A percentile compares a stretch with the other conserved stretches of the same genome.
phyloP scores from a whole-genome alignment of 2,329 filamentous ascomycete genomes.

The Aspergillus sp. region DNA sequence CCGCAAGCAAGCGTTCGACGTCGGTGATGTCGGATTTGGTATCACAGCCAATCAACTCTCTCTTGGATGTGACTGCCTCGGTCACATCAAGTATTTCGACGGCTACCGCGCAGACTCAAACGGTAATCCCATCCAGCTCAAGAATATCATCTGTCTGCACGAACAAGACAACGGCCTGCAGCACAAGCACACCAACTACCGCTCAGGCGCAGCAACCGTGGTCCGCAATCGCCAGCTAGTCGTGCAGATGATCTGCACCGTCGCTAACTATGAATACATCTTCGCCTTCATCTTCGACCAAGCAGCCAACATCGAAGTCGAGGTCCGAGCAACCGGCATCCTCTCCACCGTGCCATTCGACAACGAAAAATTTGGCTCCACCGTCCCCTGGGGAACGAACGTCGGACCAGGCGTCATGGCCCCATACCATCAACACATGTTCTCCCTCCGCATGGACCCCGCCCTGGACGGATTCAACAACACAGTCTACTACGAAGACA shows the following conservation, averaged over 20 bases:
- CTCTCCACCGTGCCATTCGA: conserved; percentile 64
- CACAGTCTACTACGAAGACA: conserved; percentile 53
- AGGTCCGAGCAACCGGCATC: conserved; percentile 66
- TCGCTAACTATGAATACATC: conserved; percentile 71
- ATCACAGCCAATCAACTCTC: conserved; percentile 66
- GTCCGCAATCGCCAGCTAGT: conserved; percentile 64
- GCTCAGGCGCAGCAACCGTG: conserved; percentile 59
- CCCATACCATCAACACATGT: conserved; percentile 71
- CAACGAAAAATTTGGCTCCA: conserved; percentile 48
- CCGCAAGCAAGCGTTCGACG: conserved; percentile 66
- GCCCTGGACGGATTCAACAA: conserved; percentile 55
- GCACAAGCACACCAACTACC: conserved; percentile 71
- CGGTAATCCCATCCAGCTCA: conserved; percentile 53
- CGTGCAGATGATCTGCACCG: conserved; percentile 66
- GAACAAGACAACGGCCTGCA: conserved; percentile 67
- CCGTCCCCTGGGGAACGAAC: conserved; percentile 64
- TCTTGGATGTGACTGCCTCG: conserved; percentile 67
- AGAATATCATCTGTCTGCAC: conserved; percentile 66
- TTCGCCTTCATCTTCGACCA: conserved; percentile 69
- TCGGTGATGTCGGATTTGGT: conserved; percentile 64
- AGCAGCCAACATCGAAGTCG: conserved; percentile 62
- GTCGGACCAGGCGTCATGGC: conserved; percentile 67
- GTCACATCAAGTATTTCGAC: conserved; percentile 64
- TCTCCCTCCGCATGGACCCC: conserved; percentile 62
- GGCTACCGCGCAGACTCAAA: conserved; percentile 56